Evolutionary conservation across 345 rosid genomes (phyloP).

Genomic region (Euphorbia lathyris): DNA sequence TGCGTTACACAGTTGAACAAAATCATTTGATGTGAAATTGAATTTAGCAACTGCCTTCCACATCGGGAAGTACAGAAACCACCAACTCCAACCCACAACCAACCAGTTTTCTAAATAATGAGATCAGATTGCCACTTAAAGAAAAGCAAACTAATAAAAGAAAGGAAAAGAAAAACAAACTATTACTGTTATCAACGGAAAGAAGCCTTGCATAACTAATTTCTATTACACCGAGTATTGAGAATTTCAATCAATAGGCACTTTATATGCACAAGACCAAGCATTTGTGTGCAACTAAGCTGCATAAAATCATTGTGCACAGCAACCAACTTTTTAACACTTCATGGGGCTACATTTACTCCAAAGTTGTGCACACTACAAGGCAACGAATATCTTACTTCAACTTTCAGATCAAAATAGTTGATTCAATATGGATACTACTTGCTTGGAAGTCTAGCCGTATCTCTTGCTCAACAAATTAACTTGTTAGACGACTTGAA

Average conservation of each 20-base stretch:
- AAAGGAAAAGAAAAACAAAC: neutral
- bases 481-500: neutral
- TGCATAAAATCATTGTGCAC: neutral
- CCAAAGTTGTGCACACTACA: neutral
- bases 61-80: neutral
- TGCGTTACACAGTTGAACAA: neutral
- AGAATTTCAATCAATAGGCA: neutral
- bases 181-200: neutral
- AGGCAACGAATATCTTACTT: neutral
- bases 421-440: neutral
- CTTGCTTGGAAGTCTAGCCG: neutral
- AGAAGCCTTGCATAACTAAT: neutral
- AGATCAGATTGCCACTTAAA: neutral
- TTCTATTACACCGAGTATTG: neutral
- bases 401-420: too few relatives aligned
- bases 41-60: neutral
- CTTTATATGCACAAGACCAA: neutral
- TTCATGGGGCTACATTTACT: neutral
- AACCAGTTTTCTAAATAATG: neutral
- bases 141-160: neutral
- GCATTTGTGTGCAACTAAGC: neutral
- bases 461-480: neutral
- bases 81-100: neutral
- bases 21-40: neutral
- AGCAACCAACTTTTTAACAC: neutral